These are phyloP conservation scores for Mycena alexandri DNA, from an alignment of 768 basidiomycete species.

Conservation along the genomic window DNA sequence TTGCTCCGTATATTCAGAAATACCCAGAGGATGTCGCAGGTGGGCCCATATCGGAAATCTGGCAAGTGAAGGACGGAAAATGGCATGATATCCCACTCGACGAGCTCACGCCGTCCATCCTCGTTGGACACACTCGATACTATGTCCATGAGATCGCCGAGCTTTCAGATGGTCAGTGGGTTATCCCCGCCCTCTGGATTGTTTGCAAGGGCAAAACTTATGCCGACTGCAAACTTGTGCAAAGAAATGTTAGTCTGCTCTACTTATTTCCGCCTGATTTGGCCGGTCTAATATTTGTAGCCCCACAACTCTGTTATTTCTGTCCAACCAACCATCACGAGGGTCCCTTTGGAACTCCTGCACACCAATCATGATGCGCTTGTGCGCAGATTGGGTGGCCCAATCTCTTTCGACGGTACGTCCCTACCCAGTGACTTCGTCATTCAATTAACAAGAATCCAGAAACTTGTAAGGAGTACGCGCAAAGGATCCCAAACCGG, in stretches of 20 bases:
- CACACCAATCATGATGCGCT: slow-evolving; percentile 8
- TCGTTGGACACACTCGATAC: slow-evolving; percentile 44
- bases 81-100: slow-evolving; percentile 42
- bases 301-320: not conserved
- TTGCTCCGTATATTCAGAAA: slow-evolving; percentile 42
- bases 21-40: slow-evolving; percentile 47
- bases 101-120: slow-evolving; percentile 39
- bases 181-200: slow-evolving; percentile 18
- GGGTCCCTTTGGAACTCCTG: not conserved
- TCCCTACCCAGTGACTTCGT: too few relatives aligned
- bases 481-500: not conserved
- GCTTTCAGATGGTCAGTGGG: not conserved
- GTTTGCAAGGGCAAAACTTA: not conserved
- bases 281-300: not conserved
- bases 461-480: not conserved
- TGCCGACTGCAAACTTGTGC: slow-evolving; percentile 4
- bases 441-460: too few relatives aligned
- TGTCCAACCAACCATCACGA: not conserved
- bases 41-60: slow-evolving; percentile 47
- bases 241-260: not conserved
- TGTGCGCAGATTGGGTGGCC: too few relatives aligned
- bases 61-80: slow-evolving; percentile 43
- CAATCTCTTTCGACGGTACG: not conserved
- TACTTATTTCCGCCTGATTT: not conserved
- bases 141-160: slow-evolving; percentile 16